These are phyloP conservation scores for Phyllosticta capitalensis DNA, from an alignment of 2,329 filamentous ascomycete species.

Conservation along the genomic window DNA sequence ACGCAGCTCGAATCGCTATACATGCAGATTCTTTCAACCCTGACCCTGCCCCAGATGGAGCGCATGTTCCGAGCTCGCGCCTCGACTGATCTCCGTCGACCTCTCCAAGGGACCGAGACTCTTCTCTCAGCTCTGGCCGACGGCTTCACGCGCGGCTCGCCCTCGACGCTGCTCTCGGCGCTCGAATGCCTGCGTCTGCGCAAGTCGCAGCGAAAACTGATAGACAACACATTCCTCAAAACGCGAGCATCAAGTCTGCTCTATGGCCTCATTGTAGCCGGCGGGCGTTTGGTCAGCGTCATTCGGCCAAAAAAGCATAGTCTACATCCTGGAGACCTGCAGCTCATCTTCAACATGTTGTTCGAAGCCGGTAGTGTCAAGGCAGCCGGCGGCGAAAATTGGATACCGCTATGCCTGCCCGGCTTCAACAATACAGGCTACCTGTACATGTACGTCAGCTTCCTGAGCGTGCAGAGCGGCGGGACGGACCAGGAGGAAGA, in stretches of 20 bases:
- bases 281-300: slow-evolving; percentile 87
- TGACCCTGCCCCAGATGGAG: slow-evolving; percentile 78
- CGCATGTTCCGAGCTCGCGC: slow-evolving; percentile 83
- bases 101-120: slow-evolving; percentile 82
- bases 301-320: slow-evolving; percentile 91
- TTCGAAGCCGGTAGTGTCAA: slow-evolving; percentile 92
- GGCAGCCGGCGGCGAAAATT: slow-evolving; percentile 88
- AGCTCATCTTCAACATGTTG: slow-evolving; percentile 98
- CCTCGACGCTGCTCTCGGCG: slow-evolving; percentile 77
- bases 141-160: slow-evolving; percentile 86
- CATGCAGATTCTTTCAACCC: slow-evolving; percentile 94
- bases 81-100: slow-evolving; percentile 85
- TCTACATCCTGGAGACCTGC: slow-evolving; percentile 86
- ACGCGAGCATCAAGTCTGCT: slow-evolving; percentile 67
- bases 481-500: slow-evolving; percentile 36
- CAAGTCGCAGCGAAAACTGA: slow-evolving; percentile 74
- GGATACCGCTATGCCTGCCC: slow-evolving; percentile 91
- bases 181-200: slow-evolving; percentile 88
- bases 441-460: slow-evolving; percentile 98
- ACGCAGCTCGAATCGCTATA: slow-evolving; percentile 88
- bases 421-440: slow-evolving; percentile 97
- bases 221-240: slow-evolving; percentile 81
- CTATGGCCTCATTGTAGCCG: slow-evolving; percentile 88
- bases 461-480: slow-evolving; percentile 56
- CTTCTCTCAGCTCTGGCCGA: slow-evolving; percentile 87